Conservation (phyloP, 306 rosid genomes). For the Lithocarpus polystachyus region DNA sequence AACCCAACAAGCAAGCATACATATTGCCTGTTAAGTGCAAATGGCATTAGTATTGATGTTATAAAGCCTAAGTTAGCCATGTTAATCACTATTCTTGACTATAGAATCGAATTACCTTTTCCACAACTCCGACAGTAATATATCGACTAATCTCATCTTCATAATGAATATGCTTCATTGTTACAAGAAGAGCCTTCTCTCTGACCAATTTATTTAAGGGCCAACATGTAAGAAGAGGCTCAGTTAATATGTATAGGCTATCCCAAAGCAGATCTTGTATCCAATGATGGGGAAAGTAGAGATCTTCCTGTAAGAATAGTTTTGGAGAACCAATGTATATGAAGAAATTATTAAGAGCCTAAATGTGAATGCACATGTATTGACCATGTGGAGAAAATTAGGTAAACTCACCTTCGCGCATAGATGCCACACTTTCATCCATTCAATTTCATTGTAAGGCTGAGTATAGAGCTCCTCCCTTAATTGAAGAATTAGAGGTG, state of each 20-base stretch:
- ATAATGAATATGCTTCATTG: slow-evolving; percentile 37
- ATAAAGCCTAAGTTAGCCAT: background rate
- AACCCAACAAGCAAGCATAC: slow-evolving; percentile 48
- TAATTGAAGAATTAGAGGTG: slow-evolving; percentile 59
- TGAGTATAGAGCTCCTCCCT: slow-evolving; percentile 51
- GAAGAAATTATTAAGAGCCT: background rate
- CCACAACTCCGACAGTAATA: slow-evolving; percentile 28
- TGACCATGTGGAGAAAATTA: background rate
- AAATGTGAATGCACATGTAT: background rate
- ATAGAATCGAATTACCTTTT: slow-evolving; percentile 21
- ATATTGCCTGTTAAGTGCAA: slow-evolving; percentile 11
- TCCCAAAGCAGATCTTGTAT: slow-evolving; percentile 74
- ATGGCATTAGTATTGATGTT: background rate
- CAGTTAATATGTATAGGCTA: slow-evolving; percentile 43
- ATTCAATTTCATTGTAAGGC: slow-evolving; percentile 50
- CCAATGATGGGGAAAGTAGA: slow-evolving; percentile 61
- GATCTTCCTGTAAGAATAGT: slow-evolving; percentile 47
- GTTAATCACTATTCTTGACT: background rate
- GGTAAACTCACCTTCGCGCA: slow-evolving; percentile 47
- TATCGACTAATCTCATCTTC: slow-evolving; percentile 40
- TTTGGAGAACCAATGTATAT: background rate
- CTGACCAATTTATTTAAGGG: slow-evolving; percentile 34
- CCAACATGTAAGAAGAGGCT: slow-evolving; percentile 61
- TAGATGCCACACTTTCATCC: slow-evolving; percentile 57
- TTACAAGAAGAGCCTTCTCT: slow-evolving; percentile 20